Conservation (phyloP, 805 yeast species). For the Metschnikowia aberdeeniae region DNA sequence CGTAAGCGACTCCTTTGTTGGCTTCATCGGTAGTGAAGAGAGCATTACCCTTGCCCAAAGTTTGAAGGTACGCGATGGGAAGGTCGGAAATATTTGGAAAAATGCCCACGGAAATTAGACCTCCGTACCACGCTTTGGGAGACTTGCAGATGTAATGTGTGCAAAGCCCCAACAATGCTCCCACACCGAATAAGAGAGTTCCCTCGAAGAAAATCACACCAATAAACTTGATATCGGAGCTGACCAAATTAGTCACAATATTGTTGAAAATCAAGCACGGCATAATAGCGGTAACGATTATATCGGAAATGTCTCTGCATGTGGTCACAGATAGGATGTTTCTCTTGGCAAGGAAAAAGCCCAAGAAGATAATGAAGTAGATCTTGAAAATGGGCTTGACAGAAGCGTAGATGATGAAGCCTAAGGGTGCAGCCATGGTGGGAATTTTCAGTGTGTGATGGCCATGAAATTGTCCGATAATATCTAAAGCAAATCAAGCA, state of each 20-base stretch:
- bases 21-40: slow-evolving; percentile 57
- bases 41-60: slow-evolving; percentile 59
- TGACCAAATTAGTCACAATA: slow-evolving; percentile 61
- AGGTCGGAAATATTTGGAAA: slow-evolving; percentile 79
- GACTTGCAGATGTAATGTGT: slow-evolving; percentile 51
- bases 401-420: slow-evolving; percentile 69
- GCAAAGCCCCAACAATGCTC: slow-evolving; percentile 42
- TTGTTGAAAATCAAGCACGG: slow-evolving; percentile 77
- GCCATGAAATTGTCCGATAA: not conserved
- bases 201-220: slow-evolving; percentile 58
- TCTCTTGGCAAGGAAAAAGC: slow-evolving; percentile 58
- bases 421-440: slow-evolving; percentile 29
- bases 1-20: slow-evolving; percentile 76
- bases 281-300: slow-evolving; percentile 62
- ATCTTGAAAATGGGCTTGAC: slow-evolving; percentile 86
- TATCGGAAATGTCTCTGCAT: slow-evolving; percentile 63
- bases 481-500: too few relatives aligned
- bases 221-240: slow-evolving; percentile 62
- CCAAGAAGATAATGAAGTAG: slow-evolving; percentile 64
- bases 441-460: not conserved
- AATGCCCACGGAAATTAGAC: slow-evolving; percentile 64
- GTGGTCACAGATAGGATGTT: slow-evolving; percentile 63
- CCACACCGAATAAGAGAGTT: slow-evolving; percentile 47
- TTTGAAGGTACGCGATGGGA: slow-evolving; percentile 79
- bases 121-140: slow-evolving; percentile 76